Evolutionary conservation across 805 yeast genomes (phyloP).

Genomic region (Cyberlindnera bimundalis): DNA sequence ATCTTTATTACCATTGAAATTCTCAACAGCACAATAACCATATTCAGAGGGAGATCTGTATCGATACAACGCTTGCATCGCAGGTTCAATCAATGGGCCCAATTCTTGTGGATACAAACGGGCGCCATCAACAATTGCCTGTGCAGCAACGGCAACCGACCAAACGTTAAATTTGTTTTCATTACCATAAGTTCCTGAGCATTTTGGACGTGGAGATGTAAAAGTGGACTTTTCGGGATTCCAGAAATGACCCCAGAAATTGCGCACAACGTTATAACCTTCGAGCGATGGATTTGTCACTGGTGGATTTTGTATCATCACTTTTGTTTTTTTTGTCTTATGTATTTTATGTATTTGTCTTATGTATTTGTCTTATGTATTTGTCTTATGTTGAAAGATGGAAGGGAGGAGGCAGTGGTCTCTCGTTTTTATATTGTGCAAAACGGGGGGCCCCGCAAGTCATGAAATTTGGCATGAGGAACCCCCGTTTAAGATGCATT

Average conservation of each 20-base stretch:
- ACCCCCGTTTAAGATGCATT: too few species aligned
- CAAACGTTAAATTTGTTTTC: constrained; percentile 60
- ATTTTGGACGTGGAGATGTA: constrained; percentile 24
- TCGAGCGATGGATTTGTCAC: constrained; percentile 25
- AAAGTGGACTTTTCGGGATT: constrained; percentile 23
- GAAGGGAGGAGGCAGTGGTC: background rate
- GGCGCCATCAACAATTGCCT: constrained; percentile 66
- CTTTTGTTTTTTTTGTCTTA: too few species aligned
- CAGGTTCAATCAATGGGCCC: constrained; percentile 50
- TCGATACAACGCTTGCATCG: constrained; percentile 44
- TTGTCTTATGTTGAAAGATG: background rate
- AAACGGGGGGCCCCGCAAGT: too few species aligned
- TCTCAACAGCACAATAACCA: constrained; percentile 66
- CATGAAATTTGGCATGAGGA: constrained; percentile 4
- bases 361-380: too few species aligned
- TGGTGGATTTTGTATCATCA: constrained; percentile 5
- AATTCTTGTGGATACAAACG: constrained; percentile 45
- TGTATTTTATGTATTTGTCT: too few species aligned
- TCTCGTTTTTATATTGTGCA: background rate
- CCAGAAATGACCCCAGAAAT: constrained; percentile 26
- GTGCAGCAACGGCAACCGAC: constrained; percentile 64
- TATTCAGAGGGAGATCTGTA: constrained; percentile 48
- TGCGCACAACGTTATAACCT: constrained; percentile 24
- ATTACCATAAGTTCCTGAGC: constrained; percentile 46
- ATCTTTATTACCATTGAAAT: constrained; percentile 55